Evolutionary conservation across 805 yeast species (phyloP), one percentile per base, ranked within the genome.

Genomic region (Blastobotrys parvus): DNA sequence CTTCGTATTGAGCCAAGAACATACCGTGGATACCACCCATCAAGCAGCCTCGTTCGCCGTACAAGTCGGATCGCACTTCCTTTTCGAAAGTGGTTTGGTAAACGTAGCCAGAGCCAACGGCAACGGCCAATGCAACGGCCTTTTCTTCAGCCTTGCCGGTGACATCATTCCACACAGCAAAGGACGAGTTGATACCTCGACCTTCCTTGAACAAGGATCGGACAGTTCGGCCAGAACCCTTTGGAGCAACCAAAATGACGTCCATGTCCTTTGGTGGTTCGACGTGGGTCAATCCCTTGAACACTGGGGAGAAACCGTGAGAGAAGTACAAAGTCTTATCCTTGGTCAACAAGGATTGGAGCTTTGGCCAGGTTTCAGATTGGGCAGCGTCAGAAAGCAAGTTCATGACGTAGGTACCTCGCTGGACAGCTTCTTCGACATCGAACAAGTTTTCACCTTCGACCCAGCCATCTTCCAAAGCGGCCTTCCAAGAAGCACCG

Each of bases 1-100:
- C 98, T 75, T 92, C 98, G 80, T 92, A 92, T 78, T 92, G 98
- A 60, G 98, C 98, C 65, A 92, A 80, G 92, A 92, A 92, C 97
- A 92, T 92, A 80, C 98, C 98, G 78, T 92, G 98, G 77, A 92
- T 90, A 80, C 97, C 97, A 70, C 97, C 98, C 98, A 90, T 92
- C 60, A 92, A 78, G 76, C 97, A 92, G 68, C 98, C 98, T 79
- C 98, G 87, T 80, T 92, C 98, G 75, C 98, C 98, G 77, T 92
- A 92, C 66, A 92, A 77, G 71, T 92, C 98, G 55, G 97, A 89
- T 87, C 84, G 87, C 65, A 92, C 98, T 77, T 92, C 98, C 75
- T 82, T 88, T 77, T 94, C 96, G 65, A 94, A 94, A 56, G 98
- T 92, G 74, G 98, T 92, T 77, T 92, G 87, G 87, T 92, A 92